Conservation (phyloP, 441 rosid genomes). For the Lepidium campestre region DNA sequence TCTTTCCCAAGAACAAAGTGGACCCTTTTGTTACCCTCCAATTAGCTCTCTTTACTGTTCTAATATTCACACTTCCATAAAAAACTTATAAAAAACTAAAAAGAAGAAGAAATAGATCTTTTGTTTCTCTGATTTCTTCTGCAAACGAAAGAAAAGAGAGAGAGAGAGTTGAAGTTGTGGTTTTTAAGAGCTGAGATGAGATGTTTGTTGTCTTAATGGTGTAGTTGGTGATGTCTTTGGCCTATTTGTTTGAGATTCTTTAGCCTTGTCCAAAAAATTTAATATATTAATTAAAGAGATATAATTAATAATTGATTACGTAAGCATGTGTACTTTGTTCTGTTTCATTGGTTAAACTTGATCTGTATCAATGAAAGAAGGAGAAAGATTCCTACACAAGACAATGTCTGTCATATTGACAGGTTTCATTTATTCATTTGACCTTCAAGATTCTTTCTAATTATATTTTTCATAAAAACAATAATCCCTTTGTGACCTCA, state of each 20-base stretch:
- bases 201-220: slow-evolving; percentile 17
- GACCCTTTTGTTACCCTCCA: slow-evolving; percentile 32
- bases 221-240: slow-evolving; percentile 29
- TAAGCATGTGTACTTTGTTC: slow-evolving; percentile 26
- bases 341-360: slow-evolving; percentile 20
- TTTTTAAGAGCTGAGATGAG: not conserved
- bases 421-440: slow-evolving; percentile 29
- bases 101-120: not conserved
- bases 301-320: slow-evolving; percentile 26
- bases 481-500: slow-evolving; percentile 27
- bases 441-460: slow-evolving; percentile 31
- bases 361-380: slow-evolving; percentile 18
- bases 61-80: slow-evolving; percentile 10
- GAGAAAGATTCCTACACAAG: slow-evolving; percentile 32
- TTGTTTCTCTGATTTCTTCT: slow-evolving; percentile 20
- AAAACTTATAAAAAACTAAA: not conserved
- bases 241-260: slow-evolving; percentile 19
- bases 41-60: slow-evolving; percentile 28
- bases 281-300: slow-evolving; percentile 7
- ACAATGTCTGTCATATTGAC: slow-evolving; percentile 29
- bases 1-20: slow-evolving; percentile 32
- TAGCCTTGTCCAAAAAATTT: not conserved
- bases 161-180: slow-evolving; percentile 2
- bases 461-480: slow-evolving; percentile 18
- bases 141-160: not conserved